A percentile compares a stretch with the other conserved stretches of the same genome.
These are phyloP conservation scores for Eucalyptus virginea DNA, from an alignment of 345 rosid species.

Conservation along the genomic window DNA sequence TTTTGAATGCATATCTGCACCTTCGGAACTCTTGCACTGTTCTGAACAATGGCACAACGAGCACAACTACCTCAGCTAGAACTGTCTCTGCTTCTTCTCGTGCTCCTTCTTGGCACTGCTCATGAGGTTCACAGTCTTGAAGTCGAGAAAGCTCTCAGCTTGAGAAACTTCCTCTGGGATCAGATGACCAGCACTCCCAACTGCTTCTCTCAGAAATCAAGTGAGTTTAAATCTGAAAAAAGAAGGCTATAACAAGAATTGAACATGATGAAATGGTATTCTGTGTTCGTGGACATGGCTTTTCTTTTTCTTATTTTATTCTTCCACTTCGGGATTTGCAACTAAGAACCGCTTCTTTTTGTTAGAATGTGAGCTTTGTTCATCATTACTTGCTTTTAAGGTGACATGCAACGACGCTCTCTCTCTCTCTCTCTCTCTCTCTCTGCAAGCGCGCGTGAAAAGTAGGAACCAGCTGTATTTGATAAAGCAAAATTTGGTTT, in stretches of 20 bases:
- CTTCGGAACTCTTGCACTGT: not conserved
- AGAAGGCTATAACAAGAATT: not conserved
- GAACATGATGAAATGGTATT: not conserved
- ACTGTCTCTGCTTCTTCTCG: not conserved
- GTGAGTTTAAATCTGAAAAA: conserved; percentile 9
- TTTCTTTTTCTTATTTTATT: not conserved
- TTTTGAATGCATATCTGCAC: not conserved
- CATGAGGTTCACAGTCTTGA: conserved; percentile 3
- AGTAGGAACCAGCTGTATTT: not conserved
- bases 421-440: not conserved
- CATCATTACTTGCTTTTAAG: not conserved
- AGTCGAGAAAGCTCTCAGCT: conserved; percentile 18
- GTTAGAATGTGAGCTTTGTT: not conserved
- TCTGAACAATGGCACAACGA: conserved; percentile 1
- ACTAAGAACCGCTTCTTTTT: not conserved
- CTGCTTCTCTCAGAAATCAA: conserved; percentile 38
- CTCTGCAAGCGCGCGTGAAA: not conserved
- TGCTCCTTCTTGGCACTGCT: not conserved
- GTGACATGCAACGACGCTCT: not conserved
- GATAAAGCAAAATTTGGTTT: not conserved
- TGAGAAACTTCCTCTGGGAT: conserved; percentile 1
- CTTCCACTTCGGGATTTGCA: not conserved
- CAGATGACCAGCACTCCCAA: not conserved
- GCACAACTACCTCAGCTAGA: not conserved
- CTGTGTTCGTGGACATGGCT: not conserved